Conservation (phyloP, 495 filamentous ascomycete genomes). For the Lepraria neglecta region DNA sequence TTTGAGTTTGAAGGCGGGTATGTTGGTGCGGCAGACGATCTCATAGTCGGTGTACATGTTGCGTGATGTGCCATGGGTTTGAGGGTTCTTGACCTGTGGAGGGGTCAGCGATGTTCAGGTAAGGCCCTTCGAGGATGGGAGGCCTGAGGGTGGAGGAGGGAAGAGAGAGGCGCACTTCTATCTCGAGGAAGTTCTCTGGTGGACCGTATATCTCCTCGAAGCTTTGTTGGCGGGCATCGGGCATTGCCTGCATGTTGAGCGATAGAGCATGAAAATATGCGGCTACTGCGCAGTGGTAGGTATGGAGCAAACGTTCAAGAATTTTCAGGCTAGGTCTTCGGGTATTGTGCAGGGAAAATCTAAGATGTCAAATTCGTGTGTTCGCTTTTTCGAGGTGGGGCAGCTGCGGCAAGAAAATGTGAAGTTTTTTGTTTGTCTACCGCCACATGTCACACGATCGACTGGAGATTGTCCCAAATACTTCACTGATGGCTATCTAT, state of each 20-base stretch:
- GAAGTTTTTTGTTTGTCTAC: neutral
- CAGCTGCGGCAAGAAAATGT: neutral
- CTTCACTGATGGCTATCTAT: neutral
- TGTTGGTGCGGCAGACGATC: constrained; percentile 94
- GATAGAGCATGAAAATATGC: neutral
- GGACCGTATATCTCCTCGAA: constrained; percentile 99
- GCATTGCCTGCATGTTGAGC: constrained; percentile 68
- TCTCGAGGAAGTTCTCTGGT: constrained; percentile 97
- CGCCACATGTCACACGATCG: neutral
- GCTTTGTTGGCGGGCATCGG: constrained; percentile 79
- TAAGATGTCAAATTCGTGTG: too few relatives aligned
- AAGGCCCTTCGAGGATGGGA: neutral
- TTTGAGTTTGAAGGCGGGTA: constrained; percentile 94
- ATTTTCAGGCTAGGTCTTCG: neutral
- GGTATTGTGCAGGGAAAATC: neutral
- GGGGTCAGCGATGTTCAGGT: constrained; percentile 18
- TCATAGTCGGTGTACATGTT: constrained; percentile 99
- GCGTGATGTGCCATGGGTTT: constrained; percentile 88
- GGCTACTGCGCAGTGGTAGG: neutral
- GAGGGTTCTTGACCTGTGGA: constrained; percentile 82
- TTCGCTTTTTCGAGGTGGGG: neutral
- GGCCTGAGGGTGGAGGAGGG: neutral
- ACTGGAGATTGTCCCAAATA: neutral
- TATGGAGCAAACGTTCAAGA: neutral
- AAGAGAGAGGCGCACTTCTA: constrained; percentile 61